Percentiles rank a stretch among this genome's conserved stretches.
Evolutionary conservation across 2,329 filamentous ascomycete genomes (phyloP).

Genomic region (Dothideomycetes sp.): DNA sequence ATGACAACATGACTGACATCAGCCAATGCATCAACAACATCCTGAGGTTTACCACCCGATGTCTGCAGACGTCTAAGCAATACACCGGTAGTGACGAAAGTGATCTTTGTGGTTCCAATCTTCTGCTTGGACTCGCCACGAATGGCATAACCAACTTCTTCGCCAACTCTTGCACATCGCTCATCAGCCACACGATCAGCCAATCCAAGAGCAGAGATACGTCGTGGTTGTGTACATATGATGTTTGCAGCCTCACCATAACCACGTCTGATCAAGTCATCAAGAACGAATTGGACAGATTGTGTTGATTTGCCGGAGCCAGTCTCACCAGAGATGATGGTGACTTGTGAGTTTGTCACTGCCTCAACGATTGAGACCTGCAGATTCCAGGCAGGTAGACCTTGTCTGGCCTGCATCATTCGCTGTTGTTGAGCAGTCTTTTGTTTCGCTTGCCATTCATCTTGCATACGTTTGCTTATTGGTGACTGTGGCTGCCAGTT

Average conservation of each 20-base stretch:
- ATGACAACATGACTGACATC: constrained; percentile 93
- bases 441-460: constrained; percentile 61
- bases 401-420: constrained; percentile 63
- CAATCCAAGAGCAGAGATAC: constrained; percentile 87
- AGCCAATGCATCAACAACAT: constrained; percentile 69
- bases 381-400: constrained; percentile 79
- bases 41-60: constrained; percentile 66
- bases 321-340: constrained; percentile 93
- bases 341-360: constrained; percentile 71
- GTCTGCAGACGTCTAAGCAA: constrained; percentile 83
- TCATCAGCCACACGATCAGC: constrained; percentile 93
- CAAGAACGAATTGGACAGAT: constrained; percentile 88
- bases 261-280: constrained; percentile 70
- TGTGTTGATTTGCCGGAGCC: constrained; percentile 96
- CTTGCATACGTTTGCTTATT: constrained; percentile 46
- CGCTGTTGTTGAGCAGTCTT: constrained; percentile 53
- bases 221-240: constrained; percentile 86
- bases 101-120: constrained; percentile 67
- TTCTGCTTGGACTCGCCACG: constrained; percentile 76
- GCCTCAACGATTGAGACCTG: constrained; percentile 65
- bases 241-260: constrained; percentile 76
- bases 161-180: constrained; percentile 67
- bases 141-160: constrained; percentile 86
- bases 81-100: constrained; percentile 92
- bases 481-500: constrained; percentile 49